Evolutionary conservation across 2,329 filamentous ascomycete genomes (phyloP).

Genomic region (Exophiala calicioides): DNA sequence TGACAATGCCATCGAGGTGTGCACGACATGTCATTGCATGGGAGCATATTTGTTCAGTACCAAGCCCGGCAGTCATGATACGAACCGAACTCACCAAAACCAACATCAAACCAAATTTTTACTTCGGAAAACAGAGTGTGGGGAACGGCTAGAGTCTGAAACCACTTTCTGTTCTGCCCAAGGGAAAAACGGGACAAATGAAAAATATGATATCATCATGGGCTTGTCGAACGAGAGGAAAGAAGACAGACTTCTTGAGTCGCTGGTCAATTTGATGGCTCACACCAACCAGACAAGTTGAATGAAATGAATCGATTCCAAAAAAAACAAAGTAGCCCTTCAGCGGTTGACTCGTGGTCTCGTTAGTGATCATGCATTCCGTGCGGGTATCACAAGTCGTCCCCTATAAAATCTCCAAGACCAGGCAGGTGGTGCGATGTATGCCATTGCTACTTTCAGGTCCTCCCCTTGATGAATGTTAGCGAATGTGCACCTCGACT

Average conservation of each 20-base stretch:
- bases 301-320: constrained; percentile 4
- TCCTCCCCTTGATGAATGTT: not conserved
- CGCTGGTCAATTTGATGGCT: not conserved
- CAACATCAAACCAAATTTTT: too few species aligned
- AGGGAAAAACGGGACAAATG: not conserved
- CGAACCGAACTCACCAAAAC: not conserved
- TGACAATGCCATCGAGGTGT: too few species aligned
- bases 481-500: constrained; percentile 71
- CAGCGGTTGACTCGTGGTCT: not conserved
- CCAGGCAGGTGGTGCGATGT: too few species aligned
- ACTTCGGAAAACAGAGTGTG: too few species aligned
- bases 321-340: constrained; percentile 2
- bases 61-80: not conserved
- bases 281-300: not conserved
- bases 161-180: too few species aligned
- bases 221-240: not conserved
- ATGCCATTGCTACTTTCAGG: not conserved
- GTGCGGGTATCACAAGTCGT: too few species aligned
- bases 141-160: too few species aligned
- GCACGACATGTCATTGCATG: not conserved
- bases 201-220: too few species aligned
- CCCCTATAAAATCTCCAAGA: too few species aligned
- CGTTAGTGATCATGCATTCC: not conserved
- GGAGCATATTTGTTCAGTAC: not conserved
- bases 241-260: not conserved